A percentile compares a stretch with the other conserved stretches of the same genome.
These are phyloP conservation scores for Ajuga chamaepitys DNA, from an alignment of 257 asterid species.

Conservation along the genomic window DNA sequence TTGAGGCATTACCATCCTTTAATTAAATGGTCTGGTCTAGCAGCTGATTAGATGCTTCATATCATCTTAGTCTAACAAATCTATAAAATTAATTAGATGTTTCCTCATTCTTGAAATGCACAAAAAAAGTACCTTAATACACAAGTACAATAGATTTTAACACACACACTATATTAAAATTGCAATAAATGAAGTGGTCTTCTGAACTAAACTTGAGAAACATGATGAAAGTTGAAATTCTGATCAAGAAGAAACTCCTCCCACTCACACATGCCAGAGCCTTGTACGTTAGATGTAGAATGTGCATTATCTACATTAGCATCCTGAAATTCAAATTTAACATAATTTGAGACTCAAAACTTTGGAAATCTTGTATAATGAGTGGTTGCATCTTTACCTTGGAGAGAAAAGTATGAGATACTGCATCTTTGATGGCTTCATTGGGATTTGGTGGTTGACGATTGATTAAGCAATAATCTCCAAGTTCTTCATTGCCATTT, in stretches of 20 bases:
- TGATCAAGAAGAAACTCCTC: conserved; percentile 30
- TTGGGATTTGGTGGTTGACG: neutral
- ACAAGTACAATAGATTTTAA: no score
- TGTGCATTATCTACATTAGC: neutral
- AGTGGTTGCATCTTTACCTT: conserved; percentile 20
- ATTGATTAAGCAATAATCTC: neutral
- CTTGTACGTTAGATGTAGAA: conserved; percentile 1
- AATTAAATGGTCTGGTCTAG: no score
- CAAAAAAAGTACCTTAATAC: no score
- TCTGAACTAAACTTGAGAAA: neutral
- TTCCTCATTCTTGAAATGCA: no score
- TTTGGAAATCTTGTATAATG: no score
- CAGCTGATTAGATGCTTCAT: no score
- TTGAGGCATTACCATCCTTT: no score
- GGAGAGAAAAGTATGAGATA: neutral
- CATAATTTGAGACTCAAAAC: neutral
- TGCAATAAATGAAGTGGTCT: no score
- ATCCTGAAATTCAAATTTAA: conserved; percentile 18
- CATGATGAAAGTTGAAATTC: conserved; percentile 15
- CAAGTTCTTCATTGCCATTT: neutral
- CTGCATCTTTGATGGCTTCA: neutral
- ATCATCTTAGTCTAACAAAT: no score
- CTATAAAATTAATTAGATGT: no score
- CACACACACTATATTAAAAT: no score
- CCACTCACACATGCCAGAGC: conserved; percentile 25